A percentile compares a stretch with the other conserved stretches of the same genome.
phyloP scores from a whole-genome alignment of 2,329 filamentous ascomycete genomes.

The Chaetothyriales sp. region DNA sequence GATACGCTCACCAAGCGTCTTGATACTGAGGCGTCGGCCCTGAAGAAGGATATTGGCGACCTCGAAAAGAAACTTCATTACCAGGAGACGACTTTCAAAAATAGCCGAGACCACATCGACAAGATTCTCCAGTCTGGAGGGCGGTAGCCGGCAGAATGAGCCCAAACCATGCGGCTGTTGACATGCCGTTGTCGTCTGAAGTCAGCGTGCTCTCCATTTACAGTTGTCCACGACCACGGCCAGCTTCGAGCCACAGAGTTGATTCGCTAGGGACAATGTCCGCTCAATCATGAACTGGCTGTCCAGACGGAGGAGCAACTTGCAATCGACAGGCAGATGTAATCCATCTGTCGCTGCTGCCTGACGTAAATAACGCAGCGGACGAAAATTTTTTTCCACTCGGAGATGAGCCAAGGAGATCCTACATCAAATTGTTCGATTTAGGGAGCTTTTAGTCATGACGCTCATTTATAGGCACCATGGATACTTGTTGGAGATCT shows the following conservation, averaged over 20 bases:
- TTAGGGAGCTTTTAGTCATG: too few relatives aligned
- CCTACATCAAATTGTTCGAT: too few relatives aligned
- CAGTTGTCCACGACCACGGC: background rate
- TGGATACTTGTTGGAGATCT: too few relatives aligned
- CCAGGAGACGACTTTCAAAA: slow-evolving; percentile 87
- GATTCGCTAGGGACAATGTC: background rate
- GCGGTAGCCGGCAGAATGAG: slow-evolving; percentile 1
- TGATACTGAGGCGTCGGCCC: slow-evolving; percentile 55
- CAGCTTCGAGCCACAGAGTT: background rate
- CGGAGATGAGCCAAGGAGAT: too few relatives aligned
- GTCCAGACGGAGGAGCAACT: too few relatives aligned
- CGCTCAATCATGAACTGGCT: background rate
- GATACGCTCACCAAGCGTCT: slow-evolving; percentile 63
- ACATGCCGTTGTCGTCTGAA: background rate
- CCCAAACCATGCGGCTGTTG: background rate
- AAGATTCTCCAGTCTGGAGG: slow-evolving; percentile 58
- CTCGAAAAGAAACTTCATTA: slow-evolving; percentile 84
- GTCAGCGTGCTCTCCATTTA: background rate
- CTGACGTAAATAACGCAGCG: too few relatives aligned
- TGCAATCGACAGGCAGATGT: too few relatives aligned
- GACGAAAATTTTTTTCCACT: too few relatives aligned
- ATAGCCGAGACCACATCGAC: slow-evolving; percentile 81
- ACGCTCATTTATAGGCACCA: too few relatives aligned
- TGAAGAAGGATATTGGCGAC: slow-evolving; percentile 65
- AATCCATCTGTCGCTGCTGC: too few relatives aligned